Evolutionary conservation across 306 rosid genomes (phyloP), one percentile per base, ranked within the genome.

Genomic region (Cucurbita ficifolia): DNA sequence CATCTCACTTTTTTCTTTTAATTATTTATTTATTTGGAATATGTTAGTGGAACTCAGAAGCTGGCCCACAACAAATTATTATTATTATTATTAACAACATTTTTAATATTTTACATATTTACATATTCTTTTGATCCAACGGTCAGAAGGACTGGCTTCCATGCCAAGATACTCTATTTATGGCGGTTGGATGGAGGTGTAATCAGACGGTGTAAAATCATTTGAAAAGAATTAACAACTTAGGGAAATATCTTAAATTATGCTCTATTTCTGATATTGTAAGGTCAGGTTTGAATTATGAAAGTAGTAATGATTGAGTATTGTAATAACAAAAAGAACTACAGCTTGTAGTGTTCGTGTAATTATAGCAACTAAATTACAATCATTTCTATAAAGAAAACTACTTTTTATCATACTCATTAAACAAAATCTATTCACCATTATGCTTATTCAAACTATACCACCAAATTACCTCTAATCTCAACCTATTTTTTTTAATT

Each of bases 31-130:
- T 85, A 72, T 78, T 84, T 81, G 87, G 97, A 91, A 94, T 87
- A 85, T 87, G 89, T 88, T 82, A 91, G 99, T 94, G 97, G 97
- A 90, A 91, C 92, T 91, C 92, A 87, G 92, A 89, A 62, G 87
- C 57, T 83, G 99, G 59, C 89, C 97, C 89, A 80, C 91, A 77
- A 4, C 11, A 1, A 24, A 24, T 1, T 24, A 2, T 24, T 24
- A 24, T 24, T 24, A 24, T 24, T 24, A 24, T 24, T 24, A 24
- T 24, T 24, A 24, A 24, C 2, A 24, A 24, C 29, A 24, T 24
- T 24, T 24, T 1, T 1, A 24, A 24, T 24, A 24, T 24, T 24
- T 24, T 1, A 24, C 29, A 24, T 24, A 24, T 24, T 24, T 24
- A 24, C 29, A 24, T 24, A 24, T 24, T 24, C 97, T 88, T 85